phyloP scores from a whole-genome alignment of 257 asterid genomes.

The Capsicum chinense region DNA sequence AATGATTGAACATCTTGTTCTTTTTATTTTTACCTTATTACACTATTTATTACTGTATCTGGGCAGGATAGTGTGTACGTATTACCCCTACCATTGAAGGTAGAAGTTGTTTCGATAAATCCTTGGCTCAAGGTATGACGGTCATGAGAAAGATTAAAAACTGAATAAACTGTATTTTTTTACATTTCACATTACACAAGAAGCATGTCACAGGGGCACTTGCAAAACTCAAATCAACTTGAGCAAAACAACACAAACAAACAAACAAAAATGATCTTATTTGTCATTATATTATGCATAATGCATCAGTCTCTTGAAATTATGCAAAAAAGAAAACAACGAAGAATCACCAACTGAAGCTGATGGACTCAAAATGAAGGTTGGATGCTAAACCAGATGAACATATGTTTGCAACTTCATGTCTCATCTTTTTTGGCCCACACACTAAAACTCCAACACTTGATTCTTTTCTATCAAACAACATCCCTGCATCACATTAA shows the following conservation, averaged over 20 bases:
- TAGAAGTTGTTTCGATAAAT: no score
- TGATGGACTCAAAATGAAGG: conserved; percentile 80
- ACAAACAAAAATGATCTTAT: background rate
- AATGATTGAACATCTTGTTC: no score
- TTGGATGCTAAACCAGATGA: conserved; percentile 71
- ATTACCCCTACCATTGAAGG: no score
- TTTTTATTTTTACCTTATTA: no score
- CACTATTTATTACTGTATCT: no score
- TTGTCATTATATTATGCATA: background rate
- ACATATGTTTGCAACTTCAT: conserved; percentile 75
- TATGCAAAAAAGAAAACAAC: background rate
- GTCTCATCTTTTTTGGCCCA: conserved; percentile 82
- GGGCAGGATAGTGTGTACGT: no score
- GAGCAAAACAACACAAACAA: background rate
- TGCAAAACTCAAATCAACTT: background rate
- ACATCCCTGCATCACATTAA: conserved; percentile 45
- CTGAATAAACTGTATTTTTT: background rate
- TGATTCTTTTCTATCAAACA: conserved; percentile 66
- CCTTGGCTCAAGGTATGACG: background rate
- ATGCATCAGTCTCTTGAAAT: background rate
- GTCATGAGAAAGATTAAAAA: background rate
- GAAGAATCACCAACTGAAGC: conserved; percentile 76
- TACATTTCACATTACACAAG: background rate
- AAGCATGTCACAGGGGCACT: background rate
- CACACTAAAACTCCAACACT: conserved; percentile 79